These are phyloP conservation scores for Picea glauca DNA, from an alignment of 75 land plant species.

Conservation along the genomic window DNA sequence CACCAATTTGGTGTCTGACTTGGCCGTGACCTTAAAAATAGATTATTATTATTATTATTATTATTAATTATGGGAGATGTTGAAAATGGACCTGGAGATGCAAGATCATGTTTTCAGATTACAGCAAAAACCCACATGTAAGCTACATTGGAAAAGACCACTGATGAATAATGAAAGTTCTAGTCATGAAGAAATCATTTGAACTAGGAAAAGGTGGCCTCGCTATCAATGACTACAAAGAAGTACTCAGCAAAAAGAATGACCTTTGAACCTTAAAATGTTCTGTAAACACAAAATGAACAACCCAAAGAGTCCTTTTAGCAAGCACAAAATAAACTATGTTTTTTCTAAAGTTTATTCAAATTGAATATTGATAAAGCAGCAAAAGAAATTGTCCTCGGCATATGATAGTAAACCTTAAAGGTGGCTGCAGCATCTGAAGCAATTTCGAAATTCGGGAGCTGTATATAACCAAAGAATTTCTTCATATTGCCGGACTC, in stretches of 20 bases:
- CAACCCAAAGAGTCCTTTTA: neutral
- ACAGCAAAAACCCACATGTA: neutral
- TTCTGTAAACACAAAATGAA: neutral
- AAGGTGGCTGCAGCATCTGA: conserved; percentile 97
- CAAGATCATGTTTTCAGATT: neutral
- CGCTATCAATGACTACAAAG: neutral
- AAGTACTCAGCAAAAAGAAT: neutral
- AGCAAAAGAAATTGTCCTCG: neutral
- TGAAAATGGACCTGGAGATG: neutral
- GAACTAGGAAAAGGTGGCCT: neutral
- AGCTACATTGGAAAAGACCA: neutral
- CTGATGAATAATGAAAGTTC: neutral
- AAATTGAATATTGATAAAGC: neutral
- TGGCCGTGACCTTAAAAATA: too few relatives aligned
- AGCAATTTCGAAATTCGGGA: conserved; percentile 93
- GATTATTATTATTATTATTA: too few relatives aligned
- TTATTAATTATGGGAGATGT: neutral
- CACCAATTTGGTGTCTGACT: too few relatives aligned
- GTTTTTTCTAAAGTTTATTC: neutral
- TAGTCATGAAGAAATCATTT: neutral
- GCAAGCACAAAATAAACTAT: neutral
- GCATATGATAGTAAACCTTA: conserved; percentile 54
- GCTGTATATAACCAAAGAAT: conserved; percentile 86
- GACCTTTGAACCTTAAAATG: neutral
- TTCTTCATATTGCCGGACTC: conserved; percentile 81